These are phyloP conservation scores for Arachis hypogaea DNA, from an alignment of 306 rosid species.

Conservation along the genomic window DNA sequence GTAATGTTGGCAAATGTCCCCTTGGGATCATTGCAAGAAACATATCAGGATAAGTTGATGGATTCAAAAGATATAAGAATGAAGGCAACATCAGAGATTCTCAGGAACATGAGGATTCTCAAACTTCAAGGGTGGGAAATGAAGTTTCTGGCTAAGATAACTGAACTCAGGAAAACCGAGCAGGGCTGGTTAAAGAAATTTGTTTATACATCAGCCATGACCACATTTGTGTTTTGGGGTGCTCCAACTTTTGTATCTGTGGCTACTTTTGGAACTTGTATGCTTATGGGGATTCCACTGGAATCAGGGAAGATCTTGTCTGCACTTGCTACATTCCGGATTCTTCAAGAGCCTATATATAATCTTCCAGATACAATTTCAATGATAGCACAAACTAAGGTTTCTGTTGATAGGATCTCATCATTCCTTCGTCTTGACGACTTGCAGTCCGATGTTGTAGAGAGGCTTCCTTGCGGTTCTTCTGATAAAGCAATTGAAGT, in stretches of 20 bases:
- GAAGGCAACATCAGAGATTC: conserved; percentile 46
- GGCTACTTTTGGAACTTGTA: conserved; percentile 43
- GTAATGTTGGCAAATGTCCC: conserved; percentile 44
- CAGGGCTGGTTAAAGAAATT: conserved; percentile 34
- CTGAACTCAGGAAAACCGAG: conserved; percentile 31
- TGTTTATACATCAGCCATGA: background rate
- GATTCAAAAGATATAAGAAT: conserved; percentile 45
- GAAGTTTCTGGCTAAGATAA: conserved; percentile 44
- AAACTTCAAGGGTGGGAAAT: conserved; percentile 52
- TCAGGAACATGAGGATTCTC: conserved; percentile 51
- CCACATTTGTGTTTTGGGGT: conserved; percentile 36
- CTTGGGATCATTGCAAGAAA: conserved; percentile 40
- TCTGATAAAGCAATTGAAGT: conserved; percentile 35
- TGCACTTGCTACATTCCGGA: conserved; percentile 43
- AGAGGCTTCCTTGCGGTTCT: conserved; percentile 36
- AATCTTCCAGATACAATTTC: conserved; percentile 39
- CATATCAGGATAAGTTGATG: conserved; percentile 46
- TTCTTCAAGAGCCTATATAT: conserved; percentile 41
- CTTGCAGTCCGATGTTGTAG: conserved; percentile 25
- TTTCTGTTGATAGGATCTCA: conserved; percentile 43
- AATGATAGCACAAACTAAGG: conserved; percentile 39
- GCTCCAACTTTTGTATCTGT: conserved; percentile 48
- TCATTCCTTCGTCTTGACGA: conserved; percentile 40
- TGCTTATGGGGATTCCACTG: conserved; percentile 41
- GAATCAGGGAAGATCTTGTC: conserved; percentile 48